Percentiles rank a stretch among this genome's conserved stretches.
These are phyloP conservation scores for Geotrichum bryndzae DNA, from an alignment of 1,139 yeast species.

Conservation along the genomic window DNA sequence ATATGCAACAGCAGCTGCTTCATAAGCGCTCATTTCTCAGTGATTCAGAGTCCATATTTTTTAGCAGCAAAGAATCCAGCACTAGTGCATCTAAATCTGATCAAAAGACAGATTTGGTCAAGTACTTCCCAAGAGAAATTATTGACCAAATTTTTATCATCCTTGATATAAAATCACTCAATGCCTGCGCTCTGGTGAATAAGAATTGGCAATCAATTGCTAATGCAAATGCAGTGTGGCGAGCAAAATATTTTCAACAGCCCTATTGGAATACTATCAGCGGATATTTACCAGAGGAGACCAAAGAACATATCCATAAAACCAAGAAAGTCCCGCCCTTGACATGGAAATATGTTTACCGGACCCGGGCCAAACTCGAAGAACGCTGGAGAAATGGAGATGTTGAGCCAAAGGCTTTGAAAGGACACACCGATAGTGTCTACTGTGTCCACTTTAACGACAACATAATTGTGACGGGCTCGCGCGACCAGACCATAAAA, in stretches of 20 bases:
- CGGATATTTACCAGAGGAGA: conserved; percentile 4
- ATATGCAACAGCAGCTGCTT: conserved; percentile 3
- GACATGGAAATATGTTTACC: conserved; percentile 29
- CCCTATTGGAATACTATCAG: conserved; percentile 23
- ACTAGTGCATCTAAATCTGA: neutral
- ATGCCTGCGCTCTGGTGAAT: conserved; percentile 26
- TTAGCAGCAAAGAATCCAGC: neutral
- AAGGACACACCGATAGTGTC: conserved; percentile 36
- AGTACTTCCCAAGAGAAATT: conserved; percentile 30
- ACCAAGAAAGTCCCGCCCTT: neutral
- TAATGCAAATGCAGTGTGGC: conserved; percentile 28
- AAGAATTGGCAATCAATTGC: conserved; percentile 25
- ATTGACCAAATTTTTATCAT: conserved; percentile 23
- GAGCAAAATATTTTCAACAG: conserved; percentile 21
- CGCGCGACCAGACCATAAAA: conserved; percentile 34
- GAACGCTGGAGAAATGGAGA: conserved; percentile 29
- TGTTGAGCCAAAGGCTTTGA: conserved; percentile 25
- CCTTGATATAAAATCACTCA: conserved; percentile 23
- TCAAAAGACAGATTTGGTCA: conserved; percentile 22
- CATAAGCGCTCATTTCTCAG: neutral
- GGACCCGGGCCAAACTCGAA: conserved; percentile 28
- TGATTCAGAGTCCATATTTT: conserved; percentile 10
- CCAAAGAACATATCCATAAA: neutral
- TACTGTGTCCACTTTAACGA: conserved; percentile 36
- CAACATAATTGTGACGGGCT: conserved; percentile 34